These are phyloP conservation scores for Mycena metata DNA, from an alignment of 768 basidiomycete genomes.

Conservation along the genomic window DNA sequence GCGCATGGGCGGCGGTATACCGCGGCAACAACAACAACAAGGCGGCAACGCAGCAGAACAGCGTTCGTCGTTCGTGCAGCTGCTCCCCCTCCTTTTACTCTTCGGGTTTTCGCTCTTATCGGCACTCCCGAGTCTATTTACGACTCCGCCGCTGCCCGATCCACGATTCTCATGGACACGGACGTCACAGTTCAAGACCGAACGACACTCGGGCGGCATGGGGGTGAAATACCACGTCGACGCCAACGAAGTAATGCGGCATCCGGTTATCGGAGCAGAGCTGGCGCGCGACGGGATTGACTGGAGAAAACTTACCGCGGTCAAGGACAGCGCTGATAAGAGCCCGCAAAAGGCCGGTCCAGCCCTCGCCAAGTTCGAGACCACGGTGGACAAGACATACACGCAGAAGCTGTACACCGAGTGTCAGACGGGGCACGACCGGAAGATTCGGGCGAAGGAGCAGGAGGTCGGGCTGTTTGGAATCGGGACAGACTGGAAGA, in stretches of 20 bases:
- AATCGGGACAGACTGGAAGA: conserved; percentile 92
- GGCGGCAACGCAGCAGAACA: conserved; percentile 57
- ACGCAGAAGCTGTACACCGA: conserved; percentile 76
- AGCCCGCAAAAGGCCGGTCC: conserved; percentile 50
- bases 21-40: conserved; percentile 50
- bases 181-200: conserved; percentile 73
- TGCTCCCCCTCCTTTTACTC: conserved; percentile 87
- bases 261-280: conserved; percentile 82
- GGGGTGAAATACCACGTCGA: conserved; percentile 91
- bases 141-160: conserved; percentile 77
- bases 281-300: conserved; percentile 66
- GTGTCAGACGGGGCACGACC: conserved; percentile 79
- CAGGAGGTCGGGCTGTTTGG: conserved; percentile 90
- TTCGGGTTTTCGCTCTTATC: conserved; percentile 89
- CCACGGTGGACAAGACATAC: conserved; percentile 79
- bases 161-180: conserved; percentile 82
- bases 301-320: conserved; percentile 49
- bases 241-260: conserved; percentile 77
- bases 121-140: conserved; percentile 82
- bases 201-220: conserved; percentile 77
- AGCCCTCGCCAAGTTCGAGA: conserved; percentile 76
- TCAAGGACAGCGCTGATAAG: conserved; percentile 42
- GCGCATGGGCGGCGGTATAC: conserved; percentile 60
- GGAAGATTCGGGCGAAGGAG: conserved; percentile 78
- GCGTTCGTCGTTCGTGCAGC: conserved; percentile 78